Conservation (phyloP, 1,139 yeast species). For the Wickerhamiella infanticola region DNA sequence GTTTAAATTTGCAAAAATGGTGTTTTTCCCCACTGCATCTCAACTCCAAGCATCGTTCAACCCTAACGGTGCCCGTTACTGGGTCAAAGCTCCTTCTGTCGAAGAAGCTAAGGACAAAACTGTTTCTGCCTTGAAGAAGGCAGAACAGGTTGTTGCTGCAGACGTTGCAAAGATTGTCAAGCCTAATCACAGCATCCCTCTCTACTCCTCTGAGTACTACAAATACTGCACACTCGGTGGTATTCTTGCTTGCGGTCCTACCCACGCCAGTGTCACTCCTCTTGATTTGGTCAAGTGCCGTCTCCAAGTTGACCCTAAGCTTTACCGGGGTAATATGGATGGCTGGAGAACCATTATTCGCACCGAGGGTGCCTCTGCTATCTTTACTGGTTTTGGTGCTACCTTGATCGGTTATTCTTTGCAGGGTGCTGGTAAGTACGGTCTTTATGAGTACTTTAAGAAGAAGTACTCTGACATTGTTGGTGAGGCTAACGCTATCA, state of each 20-base stretch:
- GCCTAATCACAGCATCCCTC: conserved; percentile 27
- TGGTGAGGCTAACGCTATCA: conserved; percentile 47
- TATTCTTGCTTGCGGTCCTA: conserved; percentile 84
- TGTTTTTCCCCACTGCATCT: conserved; percentile 26
- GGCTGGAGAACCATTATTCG: conserved; percentile 64
- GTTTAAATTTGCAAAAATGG: conserved; percentile 16
- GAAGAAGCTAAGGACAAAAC: conserved; percentile 22
- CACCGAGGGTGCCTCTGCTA: conserved; percentile 55
- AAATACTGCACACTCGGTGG: conserved; percentile 84
- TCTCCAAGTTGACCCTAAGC: conserved; percentile 60
- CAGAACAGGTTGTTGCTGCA: conserved; percentile 17
- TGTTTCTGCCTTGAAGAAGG: conserved; percentile 10
- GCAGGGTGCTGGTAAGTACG: conserved; percentile 95
- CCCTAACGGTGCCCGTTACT: conserved; percentile 24
- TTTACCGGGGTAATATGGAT: conserved; percentile 60
- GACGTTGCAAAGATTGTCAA: conserved; percentile 23
- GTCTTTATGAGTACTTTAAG: conserved; percentile 83
- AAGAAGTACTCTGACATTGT: conserved; percentile 52
- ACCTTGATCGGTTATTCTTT: conserved; percentile 80
- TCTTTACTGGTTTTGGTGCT: conserved; percentile 80
- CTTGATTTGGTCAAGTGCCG: conserved; percentile 86
- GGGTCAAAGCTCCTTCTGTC: conserved; percentile 21
- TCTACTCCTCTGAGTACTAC: conserved; percentile 59
- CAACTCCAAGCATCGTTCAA: conserved; percentile 27
- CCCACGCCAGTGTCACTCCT: conserved; percentile 86